A percentile compares a stretch with the other conserved stretches of the same genome.
phyloP scores from a whole-genome alignment of 2,329 filamentous ascomycete genomes.

The Colletotrichum falcatum region DNA sequence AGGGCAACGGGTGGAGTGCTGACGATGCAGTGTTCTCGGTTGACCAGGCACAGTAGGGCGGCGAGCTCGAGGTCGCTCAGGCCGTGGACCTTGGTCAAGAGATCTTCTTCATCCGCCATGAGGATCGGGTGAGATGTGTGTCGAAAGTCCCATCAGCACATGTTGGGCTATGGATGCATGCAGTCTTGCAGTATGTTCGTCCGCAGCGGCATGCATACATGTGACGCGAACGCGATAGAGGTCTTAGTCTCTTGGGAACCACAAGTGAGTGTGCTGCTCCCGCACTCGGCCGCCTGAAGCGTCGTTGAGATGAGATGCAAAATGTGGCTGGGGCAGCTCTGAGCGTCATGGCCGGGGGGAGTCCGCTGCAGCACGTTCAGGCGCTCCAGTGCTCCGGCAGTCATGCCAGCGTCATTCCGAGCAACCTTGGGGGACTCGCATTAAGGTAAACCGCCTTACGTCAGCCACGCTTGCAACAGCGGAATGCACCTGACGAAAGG shows the following conservation, averaged over 20 bases:
- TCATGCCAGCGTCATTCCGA: slow-evolving; percentile 5
- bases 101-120: slow-evolving; percentile 70
- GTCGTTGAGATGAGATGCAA: slow-evolving; percentile 21
- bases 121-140: slow-evolving; percentile 40
- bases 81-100: slow-evolving; percentile 78
- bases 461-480: slow-evolving; percentile 28
- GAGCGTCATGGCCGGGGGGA: slow-evolving; percentile 1
- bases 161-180: slow-evolving; percentile 25
- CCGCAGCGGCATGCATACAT: slow-evolving; percentile 20
- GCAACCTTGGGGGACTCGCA: slow-evolving; percentile 7
- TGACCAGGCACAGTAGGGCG: slow-evolving; percentile 81
- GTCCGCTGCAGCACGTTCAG: background rate
- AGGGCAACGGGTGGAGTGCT: slow-evolving; percentile 74
- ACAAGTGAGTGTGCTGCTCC: slow-evolving; percentile 1
- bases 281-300: slow-evolving; percentile 15
- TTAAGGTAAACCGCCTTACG: slow-evolving; percentile 25
- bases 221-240: slow-evolving; percentile 9
- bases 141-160: slow-evolving; percentile 35
- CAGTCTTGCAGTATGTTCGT: slow-evolving; percentile 26
- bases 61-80: slow-evolving; percentile 92
- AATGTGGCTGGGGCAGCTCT: slow-evolving; percentile 18
- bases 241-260: background rate
- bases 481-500: slow-evolving; percentile 21
- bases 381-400: slow-evolving; percentile 1
- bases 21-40: slow-evolving; percentile 89